Conservation (phyloP, 441 rosid genomes). For the Lepidium campestre region DNA sequence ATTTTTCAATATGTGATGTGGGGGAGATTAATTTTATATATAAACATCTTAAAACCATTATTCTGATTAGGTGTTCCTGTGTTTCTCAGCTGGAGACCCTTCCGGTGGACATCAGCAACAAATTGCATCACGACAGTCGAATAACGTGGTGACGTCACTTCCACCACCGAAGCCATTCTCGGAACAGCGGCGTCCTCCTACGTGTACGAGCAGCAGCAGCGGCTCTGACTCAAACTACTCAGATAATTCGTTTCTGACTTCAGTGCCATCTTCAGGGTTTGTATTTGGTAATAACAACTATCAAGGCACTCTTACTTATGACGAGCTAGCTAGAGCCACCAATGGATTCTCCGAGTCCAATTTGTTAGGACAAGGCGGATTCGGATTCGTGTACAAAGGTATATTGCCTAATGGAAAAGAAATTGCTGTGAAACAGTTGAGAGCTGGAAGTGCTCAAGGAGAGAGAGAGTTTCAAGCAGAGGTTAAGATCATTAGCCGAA, state of each 20-base stretch:
- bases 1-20: background rate
- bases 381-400: constrained; percentile 84
- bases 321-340: constrained; percentile 78
- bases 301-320: constrained; percentile 62
- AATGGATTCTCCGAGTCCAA: constrained; percentile 83
- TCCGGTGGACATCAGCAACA: constrained; percentile 64
- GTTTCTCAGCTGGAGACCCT: constrained; percentile 37
- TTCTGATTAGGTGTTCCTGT: constrained; percentile 33
- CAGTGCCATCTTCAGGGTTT: constrained; percentile 58
- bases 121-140: constrained; percentile 41
- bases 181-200: constrained; percentile 40
- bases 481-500: constrained; percentile 83
- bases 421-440: constrained; percentile 77
- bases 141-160: constrained; percentile 32
- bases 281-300: constrained; percentile 46
- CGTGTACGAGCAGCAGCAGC: constrained; percentile 47
- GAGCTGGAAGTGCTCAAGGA: constrained; percentile 86
- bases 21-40: background rate
- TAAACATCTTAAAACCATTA: constrained; percentile 21
- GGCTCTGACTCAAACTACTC: constrained; percentile 77
- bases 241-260: constrained; percentile 44
- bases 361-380: constrained; percentile 93
- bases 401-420: constrained; percentile 83
- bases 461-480: constrained; percentile 94
- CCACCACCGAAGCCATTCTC: constrained; percentile 19